Evolutionary conservation across 2,329 filamentous ascomycete genomes (phyloP).

Genomic region (Cadophora luteo-olivacea): DNA sequence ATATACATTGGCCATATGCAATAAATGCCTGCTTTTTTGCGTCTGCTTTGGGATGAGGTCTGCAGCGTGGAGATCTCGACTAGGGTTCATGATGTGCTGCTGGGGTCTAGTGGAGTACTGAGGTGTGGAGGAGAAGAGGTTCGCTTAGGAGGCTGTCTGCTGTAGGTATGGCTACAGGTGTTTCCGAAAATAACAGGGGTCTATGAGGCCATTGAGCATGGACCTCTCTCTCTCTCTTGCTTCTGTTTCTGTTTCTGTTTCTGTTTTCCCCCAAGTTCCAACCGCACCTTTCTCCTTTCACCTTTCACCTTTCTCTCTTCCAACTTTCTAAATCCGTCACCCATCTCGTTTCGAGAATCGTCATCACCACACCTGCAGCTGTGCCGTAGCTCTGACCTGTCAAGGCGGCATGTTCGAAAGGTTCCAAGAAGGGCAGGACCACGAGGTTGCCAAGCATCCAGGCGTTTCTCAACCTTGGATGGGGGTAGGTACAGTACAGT

Average conservation of each 20-base stretch:
- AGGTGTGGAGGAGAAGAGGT: not conserved
- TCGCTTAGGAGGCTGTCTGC: too few species aligned
- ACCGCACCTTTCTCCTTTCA: not conserved
- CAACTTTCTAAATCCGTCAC: slow-evolving; percentile 7
- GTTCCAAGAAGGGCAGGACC: not conserved
- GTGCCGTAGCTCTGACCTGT: not conserved
- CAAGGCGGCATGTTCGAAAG: too few species aligned
- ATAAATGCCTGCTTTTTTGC: not conserved
- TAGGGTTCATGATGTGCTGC: not conserved
- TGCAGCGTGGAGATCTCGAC: not conserved
- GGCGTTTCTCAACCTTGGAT: slow-evolving; percentile 4
- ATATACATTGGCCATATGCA: slow-evolving; percentile 3
- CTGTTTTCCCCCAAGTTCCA: too few species aligned
- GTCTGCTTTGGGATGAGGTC: too few species aligned
- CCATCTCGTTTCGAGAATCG: slow-evolving; percentile 1
- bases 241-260: not conserved
- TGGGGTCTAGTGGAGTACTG: not conserved
- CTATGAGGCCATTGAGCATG: not conserved
- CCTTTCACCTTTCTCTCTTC: not conserved
- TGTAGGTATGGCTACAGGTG: not conserved
- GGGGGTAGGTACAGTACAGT: not conserved
- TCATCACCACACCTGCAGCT: not conserved
- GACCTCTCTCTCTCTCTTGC: not conserved
- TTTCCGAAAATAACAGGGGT: not conserved
- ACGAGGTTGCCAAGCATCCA: slow-evolving; percentile 6